A percentile compares a stretch with the other conserved stretches of the same genome.
phyloP scores from a whole-genome alignment of 148 eudicot species.

The Amaranthus palmeri region DNA sequence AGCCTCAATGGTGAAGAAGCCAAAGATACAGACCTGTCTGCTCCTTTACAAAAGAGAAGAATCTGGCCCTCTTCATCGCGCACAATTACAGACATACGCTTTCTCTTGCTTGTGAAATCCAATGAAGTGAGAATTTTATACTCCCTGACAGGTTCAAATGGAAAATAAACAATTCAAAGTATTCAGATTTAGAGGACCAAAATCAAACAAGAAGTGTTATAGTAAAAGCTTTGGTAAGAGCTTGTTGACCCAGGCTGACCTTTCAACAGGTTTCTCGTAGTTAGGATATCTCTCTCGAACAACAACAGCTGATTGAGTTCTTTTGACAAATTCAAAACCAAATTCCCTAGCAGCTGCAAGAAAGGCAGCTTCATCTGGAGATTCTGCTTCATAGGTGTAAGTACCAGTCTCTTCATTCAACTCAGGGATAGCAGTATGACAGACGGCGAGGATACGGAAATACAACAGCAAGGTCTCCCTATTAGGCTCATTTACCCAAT shows the following conservation, averaged over 20 bases:
- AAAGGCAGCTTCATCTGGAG: slow-evolving; percentile 96
- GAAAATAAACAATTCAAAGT: background rate
- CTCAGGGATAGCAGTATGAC: slow-evolving; percentile 96
- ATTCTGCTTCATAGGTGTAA: slow-evolving; percentile 82
- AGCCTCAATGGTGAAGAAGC: slow-evolving; percentile 13
- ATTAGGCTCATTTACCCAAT: slow-evolving; percentile 67
- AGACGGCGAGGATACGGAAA: slow-evolving; percentile 76
- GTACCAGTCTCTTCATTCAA: slow-evolving; percentile 64
- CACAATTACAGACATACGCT: slow-evolving; percentile 89
- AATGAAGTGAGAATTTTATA: slow-evolving; percentile 78
- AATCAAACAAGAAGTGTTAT: background rate
- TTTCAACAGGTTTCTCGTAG: slow-evolving; percentile 50
- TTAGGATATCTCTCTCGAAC: slow-evolving; percentile 68
- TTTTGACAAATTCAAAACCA: slow-evolving; percentile 78
- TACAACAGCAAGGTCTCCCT: slow-evolving; percentile 50
- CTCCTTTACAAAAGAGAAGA: slow-evolving; percentile 88
- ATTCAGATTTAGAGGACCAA: background rate
- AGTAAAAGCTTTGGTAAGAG: background rate
- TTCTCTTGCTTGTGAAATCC: slow-evolving; percentile 95
- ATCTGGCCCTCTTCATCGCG: slow-evolving; percentile 75
- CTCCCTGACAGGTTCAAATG: slow-evolving; percentile 47
- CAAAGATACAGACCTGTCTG: slow-evolving; percentile 67
- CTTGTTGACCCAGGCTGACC: slow-evolving; percentile 38
- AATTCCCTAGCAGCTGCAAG: slow-evolving; percentile 94
- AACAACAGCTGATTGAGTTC: slow-evolving; percentile 78